Evolutionary conservation across 1,284 basidiomycete species (phyloP).

Genomic region (Apiotrichum akiyoshidainum): DNA sequence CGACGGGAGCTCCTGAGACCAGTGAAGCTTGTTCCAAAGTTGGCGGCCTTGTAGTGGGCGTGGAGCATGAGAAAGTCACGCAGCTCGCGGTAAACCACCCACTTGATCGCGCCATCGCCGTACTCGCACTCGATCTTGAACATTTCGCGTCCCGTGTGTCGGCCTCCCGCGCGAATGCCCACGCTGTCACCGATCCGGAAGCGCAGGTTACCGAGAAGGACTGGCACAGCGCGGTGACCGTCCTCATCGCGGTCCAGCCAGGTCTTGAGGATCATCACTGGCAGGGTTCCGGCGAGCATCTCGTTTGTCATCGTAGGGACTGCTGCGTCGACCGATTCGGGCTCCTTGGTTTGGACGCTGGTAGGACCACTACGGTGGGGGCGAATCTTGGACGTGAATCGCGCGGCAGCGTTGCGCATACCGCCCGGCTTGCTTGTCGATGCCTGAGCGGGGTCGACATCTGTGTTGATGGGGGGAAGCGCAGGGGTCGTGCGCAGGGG

Average conservation of each 20-base stretch:
- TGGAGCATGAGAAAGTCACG: conserved; percentile 90
- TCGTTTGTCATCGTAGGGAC: conserved; percentile 76
- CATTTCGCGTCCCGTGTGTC: conserved; percentile 43
- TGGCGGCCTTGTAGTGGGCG: conserved; percentile 84
- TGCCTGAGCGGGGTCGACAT: neutral
- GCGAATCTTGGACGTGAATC: conserved; percentile 3
- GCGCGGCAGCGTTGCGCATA: neutral
- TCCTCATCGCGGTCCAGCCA: conserved; percentile 92
- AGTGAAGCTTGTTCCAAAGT: conserved; percentile 55
- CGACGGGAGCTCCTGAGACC: conserved; percentile 59
- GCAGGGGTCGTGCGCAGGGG: neutral
- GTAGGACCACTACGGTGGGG: neutral
- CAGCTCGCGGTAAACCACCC: conserved; percentile 94
- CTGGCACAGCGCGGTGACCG: conserved; percentile 74
- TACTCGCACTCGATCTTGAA: conserved; percentile 73
- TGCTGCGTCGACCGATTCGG: conserved; percentile 2
- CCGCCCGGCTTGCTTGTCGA: neutral
- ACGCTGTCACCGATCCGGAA: conserved; percentile 50
- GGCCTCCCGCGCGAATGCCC: conserved; percentile 29
- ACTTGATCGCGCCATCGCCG: conserved; percentile 87
- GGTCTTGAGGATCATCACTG: conserved; percentile 76
- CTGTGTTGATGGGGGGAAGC: neutral
- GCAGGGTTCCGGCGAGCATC: conserved; percentile 74
- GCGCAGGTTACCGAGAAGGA: conserved; percentile 61
- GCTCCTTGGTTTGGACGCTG: neutral